Evolutionary conservation across 176 grass and related monocot species (phyloP).

Genomic region (Eragrostis nindensis): DNA sequence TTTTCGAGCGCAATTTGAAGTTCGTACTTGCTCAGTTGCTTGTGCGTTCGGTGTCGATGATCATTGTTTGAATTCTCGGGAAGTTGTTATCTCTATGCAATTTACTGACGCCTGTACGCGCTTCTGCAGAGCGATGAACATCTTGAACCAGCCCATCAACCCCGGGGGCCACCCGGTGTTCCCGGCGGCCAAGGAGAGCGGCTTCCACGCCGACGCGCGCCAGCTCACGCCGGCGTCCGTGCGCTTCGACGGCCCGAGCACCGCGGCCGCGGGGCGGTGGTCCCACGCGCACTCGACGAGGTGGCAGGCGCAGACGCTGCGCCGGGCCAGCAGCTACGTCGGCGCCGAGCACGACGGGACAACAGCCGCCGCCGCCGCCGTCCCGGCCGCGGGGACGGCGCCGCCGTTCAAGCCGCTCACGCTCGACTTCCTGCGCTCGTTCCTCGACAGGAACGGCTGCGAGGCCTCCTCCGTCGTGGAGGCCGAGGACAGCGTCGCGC

Average conservation of each 20-base stretch:
- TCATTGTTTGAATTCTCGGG: neutral
- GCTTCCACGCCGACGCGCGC: neutral
- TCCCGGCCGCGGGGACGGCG: neutral
- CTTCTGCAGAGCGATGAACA: slow-evolving; percentile 65
- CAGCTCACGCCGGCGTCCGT: slow-evolving; percentile 34
- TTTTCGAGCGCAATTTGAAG: neutral
- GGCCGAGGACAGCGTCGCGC: slow-evolving; percentile 4
- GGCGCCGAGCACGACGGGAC: slow-evolving; percentile 40
- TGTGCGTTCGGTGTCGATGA: neutral
- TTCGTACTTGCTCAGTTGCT: neutral
- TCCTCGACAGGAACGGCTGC: slow-evolving; percentile 50
- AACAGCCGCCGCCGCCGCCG: neutral
- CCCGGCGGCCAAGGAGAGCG: slow-evolving; percentile 47
- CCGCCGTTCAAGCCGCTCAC: slow-evolving; percentile 61
- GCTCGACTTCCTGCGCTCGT: slow-evolving; percentile 65
- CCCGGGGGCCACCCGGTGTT: slow-evolving; percentile 50
- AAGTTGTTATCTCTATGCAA: neutral
- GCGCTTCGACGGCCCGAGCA: slow-evolving; percentile 48
- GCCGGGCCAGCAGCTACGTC: slow-evolving; percentile 45
- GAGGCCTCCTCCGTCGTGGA: slow-evolving; percentile 26
- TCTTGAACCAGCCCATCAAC: slow-evolving; percentile 70
- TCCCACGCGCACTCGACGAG: too few relatives aligned
- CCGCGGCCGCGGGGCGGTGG: slow-evolving; percentile 14
- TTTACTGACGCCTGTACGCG: neutral
- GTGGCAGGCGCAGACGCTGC: slow-evolving; percentile 52